Evolutionary conservation across 495 filamentous ascomycete genomes (phyloP), one percentile per base, ranked within the genome.

Genomic region (Neurospora intermedia): DNA sequence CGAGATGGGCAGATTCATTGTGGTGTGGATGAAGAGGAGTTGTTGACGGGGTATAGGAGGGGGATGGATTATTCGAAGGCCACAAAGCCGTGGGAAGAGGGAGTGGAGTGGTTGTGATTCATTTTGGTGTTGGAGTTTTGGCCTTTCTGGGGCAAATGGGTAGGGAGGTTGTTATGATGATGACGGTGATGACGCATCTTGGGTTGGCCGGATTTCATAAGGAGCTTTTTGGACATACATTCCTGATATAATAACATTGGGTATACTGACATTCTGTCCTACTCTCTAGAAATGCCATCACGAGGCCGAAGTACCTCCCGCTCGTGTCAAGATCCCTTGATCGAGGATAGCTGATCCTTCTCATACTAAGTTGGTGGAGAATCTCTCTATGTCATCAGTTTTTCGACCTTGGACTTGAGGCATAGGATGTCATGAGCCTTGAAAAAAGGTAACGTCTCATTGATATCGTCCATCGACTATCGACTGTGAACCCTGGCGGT

Each of bases 1-100:
- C 74, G 90, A 4, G 91, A 93, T 74, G 88, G 88, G 8, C 82
- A 87, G 74, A 82, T 82, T 66, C 91, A 93, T 82, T 88, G 89
- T 73, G 91, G 91, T 18, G 86, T 93, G 45, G 91, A 93, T 74
- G 84, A 91, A 81, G 91, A 93, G 81, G 88, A 89, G 79, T 78
- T 93, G 71, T 74, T 86, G 72, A 84, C 84, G 69, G 80, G 75
- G 69, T 93, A 91, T 78, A 87, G 82, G 79, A 85, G 89, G 77
- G 89, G 90, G n/a, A 81, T 83, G 69, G 81, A 83, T 42, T 82
- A 82, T 54, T 77, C 75, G 3, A 71, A 76, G 75, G 82, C 82
- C 3, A 85, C 80, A 10, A 80, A 81, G 76, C 84, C 84, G 16
- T 86, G 84, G 84, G 76, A 77, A 48, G 77, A 81, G 77, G 74